Base-by-base conservation (phyloP, 2,329 filamentous ascomycete species). In the Aureobasidium sp. region DNA sequence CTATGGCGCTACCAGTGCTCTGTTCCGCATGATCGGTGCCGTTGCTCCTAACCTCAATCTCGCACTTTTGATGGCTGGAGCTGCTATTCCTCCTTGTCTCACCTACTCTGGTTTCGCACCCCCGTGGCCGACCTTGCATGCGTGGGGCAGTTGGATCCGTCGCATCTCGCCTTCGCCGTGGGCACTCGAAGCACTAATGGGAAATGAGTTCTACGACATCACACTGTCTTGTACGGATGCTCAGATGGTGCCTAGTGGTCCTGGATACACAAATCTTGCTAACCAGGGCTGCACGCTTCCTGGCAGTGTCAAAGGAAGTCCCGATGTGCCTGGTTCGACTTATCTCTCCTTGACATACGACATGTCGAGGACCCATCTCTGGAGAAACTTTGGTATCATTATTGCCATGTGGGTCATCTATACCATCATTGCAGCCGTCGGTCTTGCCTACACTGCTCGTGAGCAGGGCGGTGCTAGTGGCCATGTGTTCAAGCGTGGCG, bases 141-240 rank as follows among this genome's bases (percentile, higher is more conserved):
- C 76, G 1, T 94, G 89, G 88, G 87, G 87, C 67, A 81, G 84
- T 64, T 76, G 74, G 75, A 63, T 77, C 17, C 64, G 71, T 9
- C 77, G 75, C 72, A 71, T 78, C 64, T 77, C 78, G 65, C 87
- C 87, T 0, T 75, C 91, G 3, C 83, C 87, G 0, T 90, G 90
- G 63, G 85, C 79, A 0, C 91, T 90, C 62, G 85, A 90, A 65
- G 82, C 82, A 0, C 72, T 91, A 0, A 78, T 90, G 68, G 78
- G 85, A 0, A 91, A 91, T 67, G 88, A 91, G 69, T 90, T 91
- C 62, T 79, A 87, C 65, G 75, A 74, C 34, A 72, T 85, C 1
- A 71, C 80, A 1, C 78, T 87, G 31, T 69, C 79, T 62, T 88
- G 85, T 65, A 77, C 77, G 2, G 70, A 79, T 2, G 81, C 83